Evolutionary conservation across 257 asterid species (phyloP), one percentile per base, ranked within the genome.

Genomic region (Nicotiana obtusifolia): DNA sequence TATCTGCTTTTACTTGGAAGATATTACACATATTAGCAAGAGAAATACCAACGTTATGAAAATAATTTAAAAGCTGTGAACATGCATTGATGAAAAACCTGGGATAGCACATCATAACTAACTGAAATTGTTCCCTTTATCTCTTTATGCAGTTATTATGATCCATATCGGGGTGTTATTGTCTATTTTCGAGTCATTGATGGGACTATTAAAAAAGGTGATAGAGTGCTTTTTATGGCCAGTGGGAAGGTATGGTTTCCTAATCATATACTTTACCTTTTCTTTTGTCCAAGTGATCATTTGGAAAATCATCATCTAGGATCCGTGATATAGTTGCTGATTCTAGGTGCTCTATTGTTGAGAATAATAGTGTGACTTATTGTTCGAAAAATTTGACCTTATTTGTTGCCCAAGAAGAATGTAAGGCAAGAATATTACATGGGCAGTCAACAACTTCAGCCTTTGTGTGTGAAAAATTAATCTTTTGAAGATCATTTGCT

Each of bases 121-220:
- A 62, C 82, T 80, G 76, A 62, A 9, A 64, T 64, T 44, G n/a
- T 80, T 83, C 37, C 59, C 78, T 52, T 53, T 80, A 31, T 82
- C 81, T 52, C 84, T 37, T 88, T 86, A 78, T 81, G 85, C 90
- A 95, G 99, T 88, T 96, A 96, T 84, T 96, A 91, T 87, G 99
- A 96, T 91, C 87, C 99, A 77, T 96, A 94, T 86, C 89, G 99
- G 49, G 98, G 99, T 16, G 97, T 96, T 87, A 90, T 96, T 86
- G 99, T 96, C 61, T 95, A 95, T 87, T 95, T 95, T 85, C 97
- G 99, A 76, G 80, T 94, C 82, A 91, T 93, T 88, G 99, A 95
- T 88, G 99, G 99, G 88, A 86, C 92, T 59, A 83, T 95, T 31
- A 91, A 77, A 83, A 95, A 91, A 87, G 99, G 99, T 82, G 97